These are phyloP conservation scores for Jamesozyma rosinii DNA, from an alignment of 805 yeast genomes.

Conservation along the genomic window DNA sequence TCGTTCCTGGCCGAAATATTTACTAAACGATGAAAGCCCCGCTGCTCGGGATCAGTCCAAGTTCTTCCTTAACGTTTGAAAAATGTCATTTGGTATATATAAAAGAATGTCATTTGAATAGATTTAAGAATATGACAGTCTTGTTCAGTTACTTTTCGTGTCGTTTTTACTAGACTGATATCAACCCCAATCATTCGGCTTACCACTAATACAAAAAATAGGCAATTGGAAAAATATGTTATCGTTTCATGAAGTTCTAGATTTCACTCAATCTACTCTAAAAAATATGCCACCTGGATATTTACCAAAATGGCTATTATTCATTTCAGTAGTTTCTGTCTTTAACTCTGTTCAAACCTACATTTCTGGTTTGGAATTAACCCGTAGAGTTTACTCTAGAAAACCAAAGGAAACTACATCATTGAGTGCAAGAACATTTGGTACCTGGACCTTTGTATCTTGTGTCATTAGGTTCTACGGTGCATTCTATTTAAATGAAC, in stretches of 20 bases:
- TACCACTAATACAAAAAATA: too few relatives aligned
- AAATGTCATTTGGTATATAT: background rate
- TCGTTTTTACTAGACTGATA: too few relatives aligned
- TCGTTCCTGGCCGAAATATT: background rate
- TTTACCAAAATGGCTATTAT: constrained; percentile 69
- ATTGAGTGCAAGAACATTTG: constrained; percentile 91
- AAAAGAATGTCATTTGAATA: too few relatives aligned
- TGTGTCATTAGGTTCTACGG: constrained; percentile 80
- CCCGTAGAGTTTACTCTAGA: constrained; percentile 68
- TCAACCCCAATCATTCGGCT: too few relatives aligned
- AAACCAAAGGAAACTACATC: constrained; percentile 51
- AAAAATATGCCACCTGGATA: constrained; percentile 38
- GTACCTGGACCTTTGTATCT: constrained; percentile 92
- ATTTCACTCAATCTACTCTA: constrained; percentile 21
- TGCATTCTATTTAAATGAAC: constrained; percentile 62
- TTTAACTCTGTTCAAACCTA: constrained; percentile 88
- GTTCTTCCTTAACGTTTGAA: background rate
- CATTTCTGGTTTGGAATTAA: constrained; percentile 59
- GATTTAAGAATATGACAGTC: too few relatives aligned
- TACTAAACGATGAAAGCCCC: background rate
- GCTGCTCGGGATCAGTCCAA: background rate
- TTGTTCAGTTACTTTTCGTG: too few relatives aligned
- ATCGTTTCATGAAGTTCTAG: constrained; percentile 28
- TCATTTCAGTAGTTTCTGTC: constrained; percentile 80
- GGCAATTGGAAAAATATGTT: constrained; percentile 17